Evolutionary conservation across 306 rosid species (phyloP).

Genomic region (Amphicarpaea edgeworthii): DNA sequence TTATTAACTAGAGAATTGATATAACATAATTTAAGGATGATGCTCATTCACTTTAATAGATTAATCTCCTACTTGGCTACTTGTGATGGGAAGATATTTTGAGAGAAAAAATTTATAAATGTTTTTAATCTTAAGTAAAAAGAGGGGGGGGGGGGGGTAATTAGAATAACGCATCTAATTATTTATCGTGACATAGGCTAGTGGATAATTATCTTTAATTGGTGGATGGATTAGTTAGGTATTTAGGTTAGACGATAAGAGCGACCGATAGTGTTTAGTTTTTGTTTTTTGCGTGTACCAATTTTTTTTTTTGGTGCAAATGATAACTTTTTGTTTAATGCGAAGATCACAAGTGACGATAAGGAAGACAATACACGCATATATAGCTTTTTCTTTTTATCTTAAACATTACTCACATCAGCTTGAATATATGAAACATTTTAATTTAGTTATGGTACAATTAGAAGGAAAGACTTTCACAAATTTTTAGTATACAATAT

Average conservation of each 20-base stretch:
- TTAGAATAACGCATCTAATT: too few relatives aligned
- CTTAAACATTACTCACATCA: background rate
- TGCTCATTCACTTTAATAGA: background rate
- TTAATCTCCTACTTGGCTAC: background rate
- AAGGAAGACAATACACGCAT: background rate
- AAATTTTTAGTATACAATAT: background rate
- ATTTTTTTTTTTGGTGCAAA: constrained; percentile 15
- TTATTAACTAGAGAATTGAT: background rate
- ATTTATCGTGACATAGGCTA: background rate
- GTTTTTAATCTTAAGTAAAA: too few relatives aligned
- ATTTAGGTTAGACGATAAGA: constrained; percentile 24
- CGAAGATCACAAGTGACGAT: constrained; percentile 1
- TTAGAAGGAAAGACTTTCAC: background rate
- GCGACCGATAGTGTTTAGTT: background rate
- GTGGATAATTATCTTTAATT: background rate
- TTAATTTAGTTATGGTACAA: background rate
- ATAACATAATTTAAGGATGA: background rate
- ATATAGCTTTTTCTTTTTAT: background rate
- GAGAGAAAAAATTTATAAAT: background rate
- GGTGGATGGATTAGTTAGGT: constrained; percentile 20
- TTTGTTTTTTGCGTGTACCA: background rate
- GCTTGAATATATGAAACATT: background rate
- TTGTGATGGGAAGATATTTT: background rate
- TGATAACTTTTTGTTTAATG: constrained; percentile 28
- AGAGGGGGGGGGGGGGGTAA: too few relatives aligned